These are phyloP conservation scores for Cinchona pubescens DNA, from an alignment of 257 asterid genomes.

Conservation along the genomic window DNA sequence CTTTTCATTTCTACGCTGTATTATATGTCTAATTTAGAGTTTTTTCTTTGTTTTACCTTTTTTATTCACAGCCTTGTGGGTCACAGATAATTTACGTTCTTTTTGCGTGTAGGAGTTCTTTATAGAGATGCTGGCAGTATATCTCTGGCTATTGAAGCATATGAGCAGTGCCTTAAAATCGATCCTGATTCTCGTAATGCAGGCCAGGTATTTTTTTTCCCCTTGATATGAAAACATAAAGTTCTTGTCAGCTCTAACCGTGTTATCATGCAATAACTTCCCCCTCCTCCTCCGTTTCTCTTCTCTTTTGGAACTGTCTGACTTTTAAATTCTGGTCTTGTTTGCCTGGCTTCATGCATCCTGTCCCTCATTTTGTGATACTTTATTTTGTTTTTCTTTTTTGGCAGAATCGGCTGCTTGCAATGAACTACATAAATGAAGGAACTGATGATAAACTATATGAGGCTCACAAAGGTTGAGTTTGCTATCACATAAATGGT, in stretches of 20 bases:
- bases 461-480: conserved; percentile 94
- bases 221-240: neutral
- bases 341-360: neutral
- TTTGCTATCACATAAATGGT: conserved; percentile 21
- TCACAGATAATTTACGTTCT: neutral
- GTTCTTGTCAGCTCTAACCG: neutral
- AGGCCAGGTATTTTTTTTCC: conserved; percentile 71
- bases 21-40: neutral
- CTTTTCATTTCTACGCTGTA: neutral
- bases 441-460: conserved; percentile 75
- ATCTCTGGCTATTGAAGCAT: conserved; percentile 95
- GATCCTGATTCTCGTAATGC: conserved; percentile 99
- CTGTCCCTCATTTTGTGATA: conserved; percentile 4
- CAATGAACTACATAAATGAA: conserved; percentile 96
- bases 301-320: neutral
- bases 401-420: conserved; percentile 96
- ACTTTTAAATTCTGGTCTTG: neutral
- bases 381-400: conserved; percentile 11
- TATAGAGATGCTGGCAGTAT: conserved; percentile 98
- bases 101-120: conserved; percentile 73
- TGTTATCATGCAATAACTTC: neutral
- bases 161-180: conserved; percentile 95
- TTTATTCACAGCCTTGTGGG: neutral
- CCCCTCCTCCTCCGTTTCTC: neutral
- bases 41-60: no score